Percentiles rank a stretch among this genome's conserved stretches.
Evolutionary conservation across 768 basidiomycete genomes (phyloP).

Genomic region (Cantharellus cinnabarinus): DNA sequence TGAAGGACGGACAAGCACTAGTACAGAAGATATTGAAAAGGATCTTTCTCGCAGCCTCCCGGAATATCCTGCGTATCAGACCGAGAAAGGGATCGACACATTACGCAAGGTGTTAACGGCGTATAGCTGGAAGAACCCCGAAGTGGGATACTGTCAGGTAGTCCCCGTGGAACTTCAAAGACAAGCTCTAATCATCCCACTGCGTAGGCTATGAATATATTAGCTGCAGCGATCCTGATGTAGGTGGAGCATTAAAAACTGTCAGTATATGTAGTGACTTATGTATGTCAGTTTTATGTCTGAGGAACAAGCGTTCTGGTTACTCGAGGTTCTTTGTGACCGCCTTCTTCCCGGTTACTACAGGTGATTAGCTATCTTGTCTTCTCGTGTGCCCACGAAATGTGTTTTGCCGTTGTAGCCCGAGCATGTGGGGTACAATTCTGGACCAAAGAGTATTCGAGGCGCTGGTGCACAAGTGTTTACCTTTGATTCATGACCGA

Average conservation of each 20-base stretch:
- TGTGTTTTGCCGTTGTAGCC: constrained; percentile 25
- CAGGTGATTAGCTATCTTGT: constrained; percentile 31
- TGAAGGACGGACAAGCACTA: constrained; percentile 57
- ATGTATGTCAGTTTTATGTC: constrained; percentile 70
- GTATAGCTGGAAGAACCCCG: constrained; percentile 88
- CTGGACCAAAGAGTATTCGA: constrained; percentile 99
- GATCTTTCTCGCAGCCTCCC: constrained; percentile 90
- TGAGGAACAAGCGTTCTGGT: constrained; percentile 96
- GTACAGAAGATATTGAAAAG: constrained; percentile 98
- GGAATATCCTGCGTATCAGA: constrained; percentile 92
- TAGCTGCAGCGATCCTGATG: constrained; percentile 90
- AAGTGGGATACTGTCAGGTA: constrained; percentile 86
- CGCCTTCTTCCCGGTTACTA: constrained; percentile 95
- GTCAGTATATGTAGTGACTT: not conserved
- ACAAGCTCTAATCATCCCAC: not conserved
- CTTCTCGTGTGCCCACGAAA: constrained; percentile 1
- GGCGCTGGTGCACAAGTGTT: constrained; percentile 67
- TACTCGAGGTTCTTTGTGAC: constrained; percentile 85
- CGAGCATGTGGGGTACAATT: constrained; percentile 96
- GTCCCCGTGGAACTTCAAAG: constrained; percentile 7
- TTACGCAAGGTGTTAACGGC: constrained; percentile 82
- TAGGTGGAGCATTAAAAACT: constrained; percentile 17
- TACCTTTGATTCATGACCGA: constrained; percentile 88
- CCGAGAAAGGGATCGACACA: constrained; percentile 64
- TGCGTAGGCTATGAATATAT: constrained; percentile 82